A percentile compares a stretch with the other conserved stretches of the same genome.
Evolutionary conservation across 768 basidiomycete species (phyloP).

Genomic region (Wakefieldia striispora): DNA sequence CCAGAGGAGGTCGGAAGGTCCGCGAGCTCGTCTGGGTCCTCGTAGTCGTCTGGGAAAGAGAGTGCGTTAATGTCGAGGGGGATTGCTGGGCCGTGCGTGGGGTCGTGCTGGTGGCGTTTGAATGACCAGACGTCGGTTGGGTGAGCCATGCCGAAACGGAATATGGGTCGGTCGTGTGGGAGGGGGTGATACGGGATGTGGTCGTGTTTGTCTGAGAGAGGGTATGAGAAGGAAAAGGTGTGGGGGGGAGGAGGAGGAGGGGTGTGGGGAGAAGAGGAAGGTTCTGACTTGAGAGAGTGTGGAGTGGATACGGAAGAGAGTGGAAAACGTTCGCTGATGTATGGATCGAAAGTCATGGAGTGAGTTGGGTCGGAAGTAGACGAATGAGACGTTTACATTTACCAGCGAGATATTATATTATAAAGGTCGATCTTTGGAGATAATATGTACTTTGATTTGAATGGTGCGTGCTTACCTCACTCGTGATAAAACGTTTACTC

Average conservation of each 20-base stretch:
- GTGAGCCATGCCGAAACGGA: conserved; percentile 31
- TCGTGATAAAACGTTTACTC: not conserved
- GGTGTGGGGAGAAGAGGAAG: conserved; percentile 20
- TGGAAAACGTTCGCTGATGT: not conserved
- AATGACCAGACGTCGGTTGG: conserved; percentile 21
- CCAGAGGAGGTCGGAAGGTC: conserved; percentile 38
- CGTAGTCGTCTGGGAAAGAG: conserved; percentile 62
- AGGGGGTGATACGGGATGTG: not conserved
- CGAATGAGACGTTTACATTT: not conserved
- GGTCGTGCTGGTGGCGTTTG: conserved; percentile 16
- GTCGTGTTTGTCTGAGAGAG: not conserved
- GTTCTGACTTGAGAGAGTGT: conserved; percentile 31
- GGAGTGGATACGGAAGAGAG: conserved; percentile 6
- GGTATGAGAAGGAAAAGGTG: conserved; percentile 24
- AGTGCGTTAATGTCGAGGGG: conserved; percentile 31
- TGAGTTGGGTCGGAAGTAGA: not conserved
- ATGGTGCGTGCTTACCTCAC: conserved; percentile 16
- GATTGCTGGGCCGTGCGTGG: conserved; percentile 11
- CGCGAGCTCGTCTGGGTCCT: conserved; percentile 54
- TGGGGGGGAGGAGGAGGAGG: conserved; percentile 22
- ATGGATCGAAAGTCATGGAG: conserved; percentile 25
- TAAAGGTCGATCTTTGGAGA: too few relatives aligned
- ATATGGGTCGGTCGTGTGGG: conserved; percentile 5
- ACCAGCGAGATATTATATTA: too few relatives aligned
- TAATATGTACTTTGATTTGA: too few relatives aligned